Conservation (phyloP, 139 green algal species). For the Eudorina sp. region DNA sequence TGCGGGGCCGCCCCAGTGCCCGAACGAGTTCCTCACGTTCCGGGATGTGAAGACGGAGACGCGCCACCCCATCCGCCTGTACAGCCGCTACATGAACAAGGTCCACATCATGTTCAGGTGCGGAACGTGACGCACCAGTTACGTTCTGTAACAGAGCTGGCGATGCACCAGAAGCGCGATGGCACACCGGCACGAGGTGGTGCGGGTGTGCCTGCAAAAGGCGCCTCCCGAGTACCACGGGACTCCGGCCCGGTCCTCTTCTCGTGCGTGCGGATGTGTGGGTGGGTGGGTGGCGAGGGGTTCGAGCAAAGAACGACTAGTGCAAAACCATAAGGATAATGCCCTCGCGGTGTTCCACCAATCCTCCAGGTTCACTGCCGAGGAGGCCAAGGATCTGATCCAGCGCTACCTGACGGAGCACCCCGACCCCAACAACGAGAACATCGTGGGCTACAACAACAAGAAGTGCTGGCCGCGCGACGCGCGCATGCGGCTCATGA, state of each 20-base stretch:
- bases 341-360: too few species aligned
- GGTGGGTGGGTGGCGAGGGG: too few species aligned
- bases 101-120: conserved; percentile 70
- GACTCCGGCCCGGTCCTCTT: too few species aligned
- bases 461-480: conserved; percentile 98
- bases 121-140: too few species aligned
- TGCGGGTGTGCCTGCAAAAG: too few species aligned
- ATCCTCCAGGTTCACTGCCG: conserved; percentile 90
- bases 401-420: conserved; percentile 99
- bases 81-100: conserved; percentile 91
- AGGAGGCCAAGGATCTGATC: conserved; percentile 96
- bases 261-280: too few species aligned
- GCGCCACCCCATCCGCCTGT: conserved; percentile 97
- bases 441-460: conserved; percentile 99
- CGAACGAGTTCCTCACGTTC: conserved; percentile 99
- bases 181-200: too few species aligned
- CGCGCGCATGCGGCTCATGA: conserved; percentile 99
- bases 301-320: too few species aligned
- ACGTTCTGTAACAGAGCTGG: too few species aligned
- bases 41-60: conserved; percentile 88
- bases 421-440: conserved; percentile 99
- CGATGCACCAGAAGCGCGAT: too few species aligned
- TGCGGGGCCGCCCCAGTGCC: conserved; percentile 90
- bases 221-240: too few species aligned
- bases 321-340: too few species aligned